Conservation (phyloP, 2,329 filamentous ascomycete species). For the Claviceps monticola region DNA sequence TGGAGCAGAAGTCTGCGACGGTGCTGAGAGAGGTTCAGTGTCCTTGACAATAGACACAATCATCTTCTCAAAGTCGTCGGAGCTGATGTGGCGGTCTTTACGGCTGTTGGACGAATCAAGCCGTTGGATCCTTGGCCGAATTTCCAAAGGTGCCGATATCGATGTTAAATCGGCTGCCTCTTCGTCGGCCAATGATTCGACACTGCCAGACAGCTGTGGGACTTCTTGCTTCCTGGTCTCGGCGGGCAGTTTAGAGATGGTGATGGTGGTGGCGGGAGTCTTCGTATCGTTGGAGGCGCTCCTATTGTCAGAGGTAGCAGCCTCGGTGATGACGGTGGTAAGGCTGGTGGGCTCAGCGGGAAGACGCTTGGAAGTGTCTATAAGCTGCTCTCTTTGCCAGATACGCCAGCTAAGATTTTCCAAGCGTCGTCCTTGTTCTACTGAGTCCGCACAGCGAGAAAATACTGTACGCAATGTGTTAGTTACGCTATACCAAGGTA, state of each 20-base stretch:
- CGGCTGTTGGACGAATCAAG: constrained; percentile 62
- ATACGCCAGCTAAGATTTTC: constrained; percentile 94
- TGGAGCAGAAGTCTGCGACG: constrained; percentile 15
- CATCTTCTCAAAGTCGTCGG: constrained; percentile 85
- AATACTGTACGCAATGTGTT: constrained; percentile 50
- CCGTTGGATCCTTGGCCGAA: constrained; percentile 54
- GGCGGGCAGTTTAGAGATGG: constrained; percentile 31
- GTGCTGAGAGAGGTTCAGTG: constrained; percentile 44
- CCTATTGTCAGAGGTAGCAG: too few relatives aligned
- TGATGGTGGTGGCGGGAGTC: constrained; percentile 25
- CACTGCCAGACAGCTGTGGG: constrained; percentile 62
- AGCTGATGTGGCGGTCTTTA: constrained; percentile 83
- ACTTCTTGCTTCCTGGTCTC: constrained; percentile 35
- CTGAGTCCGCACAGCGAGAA: constrained; percentile 82
- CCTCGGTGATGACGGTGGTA: neutral
- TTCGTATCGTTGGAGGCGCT: neutral
- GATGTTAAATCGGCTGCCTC: constrained; percentile 46
- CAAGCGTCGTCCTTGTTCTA: constrained; percentile 81
- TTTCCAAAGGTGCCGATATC: constrained; percentile 41
- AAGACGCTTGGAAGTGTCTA: constrained; percentile 57
- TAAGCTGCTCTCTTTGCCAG: constrained; percentile 69
- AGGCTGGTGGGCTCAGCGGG: constrained; percentile 19
- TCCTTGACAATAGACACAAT: constrained; percentile 86
- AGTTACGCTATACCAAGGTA: constrained; percentile 12
- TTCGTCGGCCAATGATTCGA: constrained; percentile 61